Conservation (phyloP, 2,329 filamentous ascomycete genomes). For the Alternaria hordeiaustralica region DNA sequence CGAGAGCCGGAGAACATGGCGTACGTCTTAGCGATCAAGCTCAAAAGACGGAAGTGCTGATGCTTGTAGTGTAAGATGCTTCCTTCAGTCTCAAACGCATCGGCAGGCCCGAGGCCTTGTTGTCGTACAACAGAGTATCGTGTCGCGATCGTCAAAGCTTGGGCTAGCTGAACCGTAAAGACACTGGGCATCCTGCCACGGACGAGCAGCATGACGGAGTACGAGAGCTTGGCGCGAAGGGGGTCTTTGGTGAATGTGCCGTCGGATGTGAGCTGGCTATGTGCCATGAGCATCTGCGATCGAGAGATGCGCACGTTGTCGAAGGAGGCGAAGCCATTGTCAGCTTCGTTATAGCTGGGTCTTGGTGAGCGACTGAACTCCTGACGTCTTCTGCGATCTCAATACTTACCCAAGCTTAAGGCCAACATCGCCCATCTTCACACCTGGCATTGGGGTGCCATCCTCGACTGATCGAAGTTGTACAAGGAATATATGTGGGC, state of each 20-base stretch:
- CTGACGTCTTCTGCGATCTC: not conserved
- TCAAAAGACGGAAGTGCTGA: conserved; percentile 25
- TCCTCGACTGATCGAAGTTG: conserved; percentile 54
- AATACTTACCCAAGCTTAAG: conserved; percentile 46
- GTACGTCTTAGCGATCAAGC: conserved; percentile 20
- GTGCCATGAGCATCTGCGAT: conserved; percentile 56
- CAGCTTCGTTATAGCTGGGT: conserved; percentile 54
- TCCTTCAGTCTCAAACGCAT: conserved; percentile 1
- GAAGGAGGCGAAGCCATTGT: conserved; percentile 60
- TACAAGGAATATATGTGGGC: conserved; percentile 59
- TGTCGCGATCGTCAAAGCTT: conserved; percentile 59
- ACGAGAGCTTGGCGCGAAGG: conserved; percentile 53
- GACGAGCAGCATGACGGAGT: conserved; percentile 56
- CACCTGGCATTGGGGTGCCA: conserved; percentile 54
- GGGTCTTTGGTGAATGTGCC: conserved; percentile 53
- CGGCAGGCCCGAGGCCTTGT: conserved; percentile 38
- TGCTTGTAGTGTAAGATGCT: conserved; percentile 22
- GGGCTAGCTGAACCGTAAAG: conserved; percentile 57
- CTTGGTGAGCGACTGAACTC: conserved; percentile 25
- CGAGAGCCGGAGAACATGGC: conserved; percentile 25
- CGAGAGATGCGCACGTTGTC: conserved; percentile 54
- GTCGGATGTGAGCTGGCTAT: conserved; percentile 53
- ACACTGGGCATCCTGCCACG: conserved; percentile 52
- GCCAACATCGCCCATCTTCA: conserved; percentile 59
- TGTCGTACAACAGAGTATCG: conserved; percentile 56